Evolutionary conservation across 1,284 basidiomycete species (phyloP).

Genomic region (Chondrostereum purpureum): DNA sequence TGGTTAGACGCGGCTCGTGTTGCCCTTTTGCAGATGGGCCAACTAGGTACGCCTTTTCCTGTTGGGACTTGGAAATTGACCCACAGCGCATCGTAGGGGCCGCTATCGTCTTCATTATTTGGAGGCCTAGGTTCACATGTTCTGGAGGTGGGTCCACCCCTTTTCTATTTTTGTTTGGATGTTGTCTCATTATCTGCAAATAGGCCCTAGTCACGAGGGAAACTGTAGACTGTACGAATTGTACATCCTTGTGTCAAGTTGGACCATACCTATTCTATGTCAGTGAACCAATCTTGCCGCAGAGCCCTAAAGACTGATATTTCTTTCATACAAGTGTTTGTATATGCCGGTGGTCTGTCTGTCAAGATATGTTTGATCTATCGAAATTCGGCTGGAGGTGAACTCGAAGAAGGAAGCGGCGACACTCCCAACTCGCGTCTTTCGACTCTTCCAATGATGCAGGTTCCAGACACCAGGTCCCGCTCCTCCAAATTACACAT

Average conservation of each 20-base stretch:
- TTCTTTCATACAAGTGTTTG: constrained; percentile 25
- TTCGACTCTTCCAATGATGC: neutral
- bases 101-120: constrained; percentile 38
- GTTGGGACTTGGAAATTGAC: too few relatives aligned
- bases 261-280: constrained; percentile 52
- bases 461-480: neutral
- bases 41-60: constrained; percentile 34
- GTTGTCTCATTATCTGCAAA: neutral
- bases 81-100: constrained; percentile 40
- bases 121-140: constrained; percentile 38
- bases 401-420: constrained; percentile 1
- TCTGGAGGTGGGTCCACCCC: constrained; percentile 29
- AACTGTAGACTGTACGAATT: constrained; percentile 43
- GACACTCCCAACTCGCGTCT: neutral
- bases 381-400: too few relatives aligned
- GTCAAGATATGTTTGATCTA: constrained; percentile 23
- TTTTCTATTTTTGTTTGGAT: neutral
- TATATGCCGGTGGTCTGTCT: constrained; percentile 31
- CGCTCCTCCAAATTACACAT: neutral
- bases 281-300: constrained; percentile 22
- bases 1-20: constrained; percentile 55
- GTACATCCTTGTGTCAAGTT: constrained; percentile 45
- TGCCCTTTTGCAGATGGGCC: constrained; percentile 38
- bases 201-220: constrained; percentile 35
- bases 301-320: neutral